These are phyloP conservation scores for Mycena vulgaris DNA, from an alignment of 768 basidiomycete genomes.

Conservation along the genomic window DNA sequence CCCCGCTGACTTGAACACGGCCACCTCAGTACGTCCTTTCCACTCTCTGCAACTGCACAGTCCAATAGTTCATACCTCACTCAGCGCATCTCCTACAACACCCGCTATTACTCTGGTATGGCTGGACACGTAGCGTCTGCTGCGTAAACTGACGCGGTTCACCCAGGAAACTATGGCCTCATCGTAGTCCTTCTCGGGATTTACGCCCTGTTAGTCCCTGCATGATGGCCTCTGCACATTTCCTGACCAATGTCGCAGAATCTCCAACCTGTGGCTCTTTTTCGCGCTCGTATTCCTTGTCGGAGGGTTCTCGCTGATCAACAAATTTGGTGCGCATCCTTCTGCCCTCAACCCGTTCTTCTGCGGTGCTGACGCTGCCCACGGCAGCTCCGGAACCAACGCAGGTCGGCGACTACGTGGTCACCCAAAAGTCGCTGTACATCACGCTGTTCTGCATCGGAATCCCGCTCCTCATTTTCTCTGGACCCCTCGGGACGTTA, in stretches of 20 bases:
- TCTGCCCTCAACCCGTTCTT: background rate
- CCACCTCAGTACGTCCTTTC: conserved; percentile 73
- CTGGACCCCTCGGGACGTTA: conserved; percentile 84
- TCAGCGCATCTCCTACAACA: conserved; percentile 95
- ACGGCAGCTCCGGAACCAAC: conserved; percentile 84
- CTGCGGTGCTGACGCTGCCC: background rate
- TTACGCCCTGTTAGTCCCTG: conserved; percentile 79
- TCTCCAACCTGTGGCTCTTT: conserved; percentile 88
- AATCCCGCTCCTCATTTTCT: conserved; percentile 86
- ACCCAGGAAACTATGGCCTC: conserved; percentile 88
- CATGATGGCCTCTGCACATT: background rate
- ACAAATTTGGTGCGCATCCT: conserved; percentile 81
- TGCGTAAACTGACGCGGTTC: conserved; percentile 21
- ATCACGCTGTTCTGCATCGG: conserved; percentile 92
- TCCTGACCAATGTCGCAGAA: conserved; percentile 55
- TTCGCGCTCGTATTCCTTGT: conserved; percentile 90
- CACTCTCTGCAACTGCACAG: background rate
- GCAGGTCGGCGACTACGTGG: conserved; percentile 82
- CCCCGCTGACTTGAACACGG: conserved; percentile 86
- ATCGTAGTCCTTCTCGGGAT: conserved; percentile 84
- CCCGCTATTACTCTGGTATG: conserved; percentile 87
- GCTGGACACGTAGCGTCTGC: conserved; percentile 9
- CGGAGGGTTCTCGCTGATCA: conserved; percentile 92
- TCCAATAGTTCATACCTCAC: conserved; percentile 16
- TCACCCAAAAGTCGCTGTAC: conserved; percentile 94